These are phyloP conservation scores for Apiotrichum laibachii DNA, from an alignment of 1,284 basidiomycete species.

Conservation along the genomic window DNA sequence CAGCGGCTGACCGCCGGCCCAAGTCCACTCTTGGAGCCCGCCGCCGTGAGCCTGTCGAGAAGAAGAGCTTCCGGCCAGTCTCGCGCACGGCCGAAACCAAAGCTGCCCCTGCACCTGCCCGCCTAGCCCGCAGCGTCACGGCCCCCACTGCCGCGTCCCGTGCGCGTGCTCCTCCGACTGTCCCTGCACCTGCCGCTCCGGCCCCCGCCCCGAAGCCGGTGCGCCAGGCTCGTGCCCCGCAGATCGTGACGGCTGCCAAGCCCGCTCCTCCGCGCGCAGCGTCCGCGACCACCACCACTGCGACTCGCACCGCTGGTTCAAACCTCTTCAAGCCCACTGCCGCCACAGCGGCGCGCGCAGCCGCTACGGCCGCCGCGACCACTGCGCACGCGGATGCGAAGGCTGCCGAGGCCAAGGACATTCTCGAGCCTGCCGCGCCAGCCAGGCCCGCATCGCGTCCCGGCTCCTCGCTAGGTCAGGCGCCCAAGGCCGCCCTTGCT, in stretches of 20 bases:
- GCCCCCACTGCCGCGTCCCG: background rate
- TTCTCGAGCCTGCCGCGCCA: background rate
- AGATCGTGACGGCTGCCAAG: constrained; percentile 6
- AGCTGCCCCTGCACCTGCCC: constrained; percentile 18
- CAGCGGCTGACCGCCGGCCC: background rate
- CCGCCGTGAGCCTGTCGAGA: constrained; percentile 9
- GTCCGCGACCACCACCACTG: background rate
- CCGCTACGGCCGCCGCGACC: background rate
- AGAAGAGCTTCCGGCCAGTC: constrained; percentile 18
- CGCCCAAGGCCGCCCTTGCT: background rate
- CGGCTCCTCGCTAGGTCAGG: background rate
- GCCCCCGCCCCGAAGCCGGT: background rate
- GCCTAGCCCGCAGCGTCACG: constrained; percentile 7
- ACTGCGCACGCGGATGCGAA: background rate
- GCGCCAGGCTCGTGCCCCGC: constrained; percentile 4
- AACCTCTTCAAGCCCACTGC: constrained; percentile 21
- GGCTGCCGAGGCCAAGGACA: constrained; percentile 2
- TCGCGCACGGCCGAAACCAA: constrained; percentile 4
- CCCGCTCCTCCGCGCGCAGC: constrained; percentile 8
- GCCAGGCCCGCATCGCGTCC: background rate
- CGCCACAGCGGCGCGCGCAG: constrained; percentile 20
- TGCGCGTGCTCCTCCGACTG: background rate
- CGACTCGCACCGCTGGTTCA: background rate
- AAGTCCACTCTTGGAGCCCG: background rate
- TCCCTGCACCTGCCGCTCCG: background rate